These are phyloP conservation scores for Scedosporium aurantiacum DNA, from an alignment of 2,329 filamentous ascomycete species.

Conservation along the genomic window DNA sequence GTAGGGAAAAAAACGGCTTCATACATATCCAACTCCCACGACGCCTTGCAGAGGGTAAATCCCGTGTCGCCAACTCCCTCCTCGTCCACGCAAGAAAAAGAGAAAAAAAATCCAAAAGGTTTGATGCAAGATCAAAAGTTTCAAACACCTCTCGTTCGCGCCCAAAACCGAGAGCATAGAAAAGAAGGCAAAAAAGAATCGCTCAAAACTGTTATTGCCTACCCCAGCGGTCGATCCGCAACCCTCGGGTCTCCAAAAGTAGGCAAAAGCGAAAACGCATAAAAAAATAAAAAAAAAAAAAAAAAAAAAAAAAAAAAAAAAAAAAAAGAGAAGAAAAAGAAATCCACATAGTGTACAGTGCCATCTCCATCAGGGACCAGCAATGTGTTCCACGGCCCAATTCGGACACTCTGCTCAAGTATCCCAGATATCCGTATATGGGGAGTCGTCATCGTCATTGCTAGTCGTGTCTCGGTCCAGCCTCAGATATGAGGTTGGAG, in stretches of 20 bases:
- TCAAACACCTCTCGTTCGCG: too few species aligned
- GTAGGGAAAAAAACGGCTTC: not conserved
- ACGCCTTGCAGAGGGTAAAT: conserved; percentile 3
- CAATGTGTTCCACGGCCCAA: not conserved
- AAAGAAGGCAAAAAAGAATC: too few species aligned
- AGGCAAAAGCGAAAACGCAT: too few species aligned
- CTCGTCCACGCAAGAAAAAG: conserved; percentile 7
- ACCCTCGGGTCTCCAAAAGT: too few species aligned
- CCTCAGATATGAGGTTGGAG: not conserved
- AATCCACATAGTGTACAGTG: conserved; percentile 6
- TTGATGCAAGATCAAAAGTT: too few species aligned
- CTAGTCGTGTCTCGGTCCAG: not conserved
- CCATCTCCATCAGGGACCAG: not conserved
- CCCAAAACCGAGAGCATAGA: too few species aligned
- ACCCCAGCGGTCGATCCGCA: too few species aligned
- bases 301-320: conserved; percentile 10
- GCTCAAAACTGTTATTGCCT: too few species aligned
- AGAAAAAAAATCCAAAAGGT: conserved; percentile 9
- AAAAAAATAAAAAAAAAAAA: conserved; percentile 3
- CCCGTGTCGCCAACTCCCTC: not conserved
- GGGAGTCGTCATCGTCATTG: not conserved
- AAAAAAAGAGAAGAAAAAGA: conserved; percentile 9
- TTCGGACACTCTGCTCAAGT: too few species aligned
- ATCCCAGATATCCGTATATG: not conserved
- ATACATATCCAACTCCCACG: not conserved